Evolutionary conservation across 805 yeast genomes (phyloP).

Genomic region (Zygoascus biomembranicola): DNA sequence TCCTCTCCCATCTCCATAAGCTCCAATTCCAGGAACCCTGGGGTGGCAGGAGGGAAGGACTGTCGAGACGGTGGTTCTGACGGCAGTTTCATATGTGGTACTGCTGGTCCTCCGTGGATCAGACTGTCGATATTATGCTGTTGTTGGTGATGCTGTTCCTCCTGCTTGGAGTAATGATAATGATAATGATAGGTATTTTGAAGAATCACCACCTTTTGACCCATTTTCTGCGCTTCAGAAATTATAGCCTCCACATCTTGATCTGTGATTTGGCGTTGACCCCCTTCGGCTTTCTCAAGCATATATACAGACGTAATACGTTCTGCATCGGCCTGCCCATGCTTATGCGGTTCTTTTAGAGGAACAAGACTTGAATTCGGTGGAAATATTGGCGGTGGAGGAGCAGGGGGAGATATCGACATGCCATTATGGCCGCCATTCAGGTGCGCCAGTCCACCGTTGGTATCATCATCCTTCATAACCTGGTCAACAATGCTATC

Average conservation of each 20-base stretch:
- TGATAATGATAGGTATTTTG: constrained; percentile 75
- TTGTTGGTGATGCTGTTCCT: neutral
- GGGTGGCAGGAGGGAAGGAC: constrained; percentile 12
- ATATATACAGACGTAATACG: neutral
- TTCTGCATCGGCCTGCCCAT: neutral
- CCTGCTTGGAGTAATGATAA: constrained; percentile 18
- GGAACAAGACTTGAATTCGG: neutral
- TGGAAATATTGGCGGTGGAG: neutral
- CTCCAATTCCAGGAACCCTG: constrained; percentile 16
- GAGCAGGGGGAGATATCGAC: neutral
- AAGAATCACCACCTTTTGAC: constrained; percentile 51
- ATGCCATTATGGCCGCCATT: neutral
- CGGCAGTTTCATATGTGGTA: neutral
- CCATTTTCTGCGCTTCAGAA: constrained; percentile 17
- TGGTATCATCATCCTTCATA: neutral
- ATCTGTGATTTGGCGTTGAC: constrained; percentile 14
- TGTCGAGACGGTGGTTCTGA: neutral
- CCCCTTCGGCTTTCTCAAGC: neutral
- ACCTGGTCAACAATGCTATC: neutral
- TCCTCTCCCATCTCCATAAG: constrained; percentile 17
- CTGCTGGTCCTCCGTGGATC: neutral
- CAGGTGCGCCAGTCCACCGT: neutral
- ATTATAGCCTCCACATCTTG: constrained; percentile 22
- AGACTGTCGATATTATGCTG: neutral
- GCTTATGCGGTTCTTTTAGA: neutral